A percentile compares a stretch with the other conserved stretches of the same genome.
Conservation (phyloP, 441 rosid genomes). For the Erysimum cheiri region DNA sequence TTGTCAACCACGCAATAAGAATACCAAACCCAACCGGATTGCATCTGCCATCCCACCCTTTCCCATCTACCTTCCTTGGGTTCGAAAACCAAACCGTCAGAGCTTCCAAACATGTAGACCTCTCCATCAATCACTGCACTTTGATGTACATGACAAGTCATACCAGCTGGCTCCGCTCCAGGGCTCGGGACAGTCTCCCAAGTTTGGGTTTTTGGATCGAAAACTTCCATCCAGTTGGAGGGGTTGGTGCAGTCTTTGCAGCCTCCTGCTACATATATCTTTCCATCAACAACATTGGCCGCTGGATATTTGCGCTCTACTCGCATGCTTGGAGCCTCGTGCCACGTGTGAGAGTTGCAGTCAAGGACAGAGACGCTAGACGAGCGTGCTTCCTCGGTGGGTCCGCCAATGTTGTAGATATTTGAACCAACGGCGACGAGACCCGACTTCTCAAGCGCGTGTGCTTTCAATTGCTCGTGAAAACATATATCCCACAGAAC, state of each 20-base stretch:
- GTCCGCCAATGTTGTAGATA: conserved; percentile 25
- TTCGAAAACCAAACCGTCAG: background rate
- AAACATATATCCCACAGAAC: too few species aligned
- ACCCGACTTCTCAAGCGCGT: background rate
- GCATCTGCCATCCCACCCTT: background rate
- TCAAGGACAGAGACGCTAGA: conserved; percentile 19
- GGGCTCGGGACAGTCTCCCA: conserved; percentile 24
- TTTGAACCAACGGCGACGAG: conserved; percentile 17
- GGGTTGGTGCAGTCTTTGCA: background rate
- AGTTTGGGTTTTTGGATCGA: conserved; percentile 8
- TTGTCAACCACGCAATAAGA: conserved; percentile 6
- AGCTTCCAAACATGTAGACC: background rate
- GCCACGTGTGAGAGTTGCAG: conserved; percentile 18
- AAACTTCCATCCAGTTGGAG: conserved; percentile 20
- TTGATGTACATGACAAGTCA: background rate
- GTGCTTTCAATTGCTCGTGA: too few species aligned
- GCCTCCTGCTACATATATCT: conserved; percentile 29
- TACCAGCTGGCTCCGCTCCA: too few species aligned
- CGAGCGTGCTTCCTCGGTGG: background rate
- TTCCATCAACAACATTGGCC: conserved; percentile 21
- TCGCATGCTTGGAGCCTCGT: background rate
- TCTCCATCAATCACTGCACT: conserved; percentile 9
- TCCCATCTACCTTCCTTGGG: conserved; percentile 14
- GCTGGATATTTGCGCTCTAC: background rate
- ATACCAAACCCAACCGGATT: rapidly evolving